phyloP scores from a whole-genome alignment of 106 monocot species.

The Apostasia shenzhenica region DNA sequence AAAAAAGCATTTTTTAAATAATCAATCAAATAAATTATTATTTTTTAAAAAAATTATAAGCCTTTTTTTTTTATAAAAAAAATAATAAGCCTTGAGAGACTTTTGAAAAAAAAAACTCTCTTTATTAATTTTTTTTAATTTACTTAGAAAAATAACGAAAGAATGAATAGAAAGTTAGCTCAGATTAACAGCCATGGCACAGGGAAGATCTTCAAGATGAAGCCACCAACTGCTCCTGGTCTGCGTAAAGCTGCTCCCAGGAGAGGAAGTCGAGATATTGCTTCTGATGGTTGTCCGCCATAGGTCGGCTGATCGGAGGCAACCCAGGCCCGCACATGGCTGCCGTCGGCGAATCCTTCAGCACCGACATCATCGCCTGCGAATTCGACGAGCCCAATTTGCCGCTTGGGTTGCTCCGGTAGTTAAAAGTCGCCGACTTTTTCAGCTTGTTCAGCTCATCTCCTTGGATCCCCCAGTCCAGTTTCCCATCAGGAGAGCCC shows the following conservation, averaged over 20 bases:
- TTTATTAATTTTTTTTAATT: too few species aligned
- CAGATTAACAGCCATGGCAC: background rate
- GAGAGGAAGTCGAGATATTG: constrained; percentile 15
- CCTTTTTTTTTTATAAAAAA: too few species aligned
- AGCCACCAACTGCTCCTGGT: constrained; percentile 68
- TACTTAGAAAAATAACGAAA: constrained; percentile 15
- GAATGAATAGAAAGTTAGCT: constrained; percentile 6
- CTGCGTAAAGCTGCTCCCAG: constrained; percentile 46
- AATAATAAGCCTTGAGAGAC: too few species aligned
- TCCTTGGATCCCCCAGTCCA: constrained; percentile 88
- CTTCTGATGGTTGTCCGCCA: constrained; percentile 10
- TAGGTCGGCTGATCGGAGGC: constrained; percentile 1
- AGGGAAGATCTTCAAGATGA: constrained; percentile 6
- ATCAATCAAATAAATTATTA: too few species aligned
- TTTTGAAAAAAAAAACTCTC: too few species aligned
- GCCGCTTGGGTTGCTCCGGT: constrained; percentile 22
- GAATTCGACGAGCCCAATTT: background rate
- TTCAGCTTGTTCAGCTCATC: constrained; percentile 83
- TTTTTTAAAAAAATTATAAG: too few species aligned
- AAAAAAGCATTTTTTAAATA: too few species aligned
- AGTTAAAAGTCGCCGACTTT: constrained; percentile 63
- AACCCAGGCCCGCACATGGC: background rate
- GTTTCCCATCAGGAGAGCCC: constrained; percentile 57
- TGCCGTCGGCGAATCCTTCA: constrained; percentile 44
- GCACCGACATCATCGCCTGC: constrained; percentile 68